Evolutionary conservation across 1,284 basidiomycete species (phyloP).

Genomic region (Sporisorium reilianum): DNA sequence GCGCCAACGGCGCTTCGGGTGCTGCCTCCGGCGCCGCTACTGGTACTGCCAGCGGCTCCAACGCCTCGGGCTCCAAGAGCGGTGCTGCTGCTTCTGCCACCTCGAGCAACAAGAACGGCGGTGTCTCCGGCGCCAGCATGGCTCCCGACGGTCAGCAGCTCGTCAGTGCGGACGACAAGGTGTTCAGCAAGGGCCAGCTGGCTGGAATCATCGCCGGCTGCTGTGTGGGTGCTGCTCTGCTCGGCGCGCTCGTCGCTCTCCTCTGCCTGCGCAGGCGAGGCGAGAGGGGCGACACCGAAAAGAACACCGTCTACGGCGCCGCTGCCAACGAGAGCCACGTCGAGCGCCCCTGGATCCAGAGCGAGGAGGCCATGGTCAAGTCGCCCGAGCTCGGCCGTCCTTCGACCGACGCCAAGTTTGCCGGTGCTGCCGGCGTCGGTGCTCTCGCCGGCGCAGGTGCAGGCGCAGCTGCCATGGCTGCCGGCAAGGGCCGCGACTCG

Average conservation of each 20-base stretch:
- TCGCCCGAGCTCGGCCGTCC: constrained; percentile 41
- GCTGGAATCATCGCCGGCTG: constrained; percentile 60
- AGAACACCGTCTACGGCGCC: constrained; percentile 37
- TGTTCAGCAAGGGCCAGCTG: constrained; percentile 36
- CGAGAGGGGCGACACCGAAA: constrained; percentile 35
- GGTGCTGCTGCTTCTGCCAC: constrained; percentile 21
- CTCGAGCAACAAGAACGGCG: constrained; percentile 10
- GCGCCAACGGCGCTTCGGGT: neutral
- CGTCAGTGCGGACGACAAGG: constrained; percentile 34
- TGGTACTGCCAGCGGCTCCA: neutral
- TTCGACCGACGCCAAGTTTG: constrained; percentile 42
- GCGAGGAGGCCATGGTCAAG: constrained; percentile 51
- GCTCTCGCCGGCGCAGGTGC: constrained; percentile 31
- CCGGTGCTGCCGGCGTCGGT: constrained; percentile 40
- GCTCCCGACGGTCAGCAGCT: constrained; percentile 36
- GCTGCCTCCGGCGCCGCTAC: constrained; percentile 15
- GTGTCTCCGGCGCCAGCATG: constrained; percentile 20
- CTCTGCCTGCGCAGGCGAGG: constrained; percentile 45
- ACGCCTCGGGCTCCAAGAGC: constrained; percentile 12
- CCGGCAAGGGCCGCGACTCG: constrained; percentile 40
- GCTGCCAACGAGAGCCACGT: constrained; percentile 45
- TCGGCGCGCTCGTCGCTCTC: constrained; percentile 52
- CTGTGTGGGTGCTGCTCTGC: constrained; percentile 54
- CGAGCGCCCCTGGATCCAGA: constrained; percentile 57
- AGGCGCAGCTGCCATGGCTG: constrained; percentile 17